Conservation (phyloP, 1,284 basidiomycete genomes). For the Cutaneotrichosporon daszewskae region DNA sequence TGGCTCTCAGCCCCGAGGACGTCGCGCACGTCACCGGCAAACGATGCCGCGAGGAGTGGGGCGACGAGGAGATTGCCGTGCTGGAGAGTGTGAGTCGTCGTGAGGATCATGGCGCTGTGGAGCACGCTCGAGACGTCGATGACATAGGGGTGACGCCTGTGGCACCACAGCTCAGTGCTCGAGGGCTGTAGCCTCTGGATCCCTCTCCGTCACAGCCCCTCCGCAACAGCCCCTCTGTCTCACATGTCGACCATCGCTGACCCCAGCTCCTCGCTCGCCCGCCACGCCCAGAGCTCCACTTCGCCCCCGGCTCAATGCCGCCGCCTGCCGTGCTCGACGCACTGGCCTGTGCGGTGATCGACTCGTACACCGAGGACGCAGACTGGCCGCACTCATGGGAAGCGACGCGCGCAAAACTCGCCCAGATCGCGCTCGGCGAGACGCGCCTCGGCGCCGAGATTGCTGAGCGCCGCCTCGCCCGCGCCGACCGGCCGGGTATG, state of each 20-base stretch:
- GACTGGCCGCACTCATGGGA: constrained; percentile 38
- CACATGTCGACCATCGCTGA: background rate
- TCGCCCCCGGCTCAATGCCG: constrained; percentile 42
- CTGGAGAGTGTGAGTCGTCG: constrained; percentile 32
- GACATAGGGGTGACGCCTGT: too few relatives aligned
- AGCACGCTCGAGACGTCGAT: too few relatives aligned
- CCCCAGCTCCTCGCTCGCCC: constrained; percentile 30
- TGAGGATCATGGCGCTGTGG: too few relatives aligned
- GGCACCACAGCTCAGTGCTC: too few relatives aligned
- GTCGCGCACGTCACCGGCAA: constrained; percentile 10
- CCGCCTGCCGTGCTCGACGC: constrained; percentile 39
- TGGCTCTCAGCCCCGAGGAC: constrained; percentile 1
- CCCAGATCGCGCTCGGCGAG: constrained; percentile 33
- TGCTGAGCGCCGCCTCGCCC: constrained; percentile 24
- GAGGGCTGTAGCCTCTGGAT: too few relatives aligned
- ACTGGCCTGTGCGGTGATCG: constrained; percentile 34
- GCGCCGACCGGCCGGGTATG: constrained; percentile 23
- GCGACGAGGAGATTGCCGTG: constrained; percentile 30
- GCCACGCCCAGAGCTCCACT: constrained; percentile 30
- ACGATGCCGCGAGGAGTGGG: constrained; percentile 27
- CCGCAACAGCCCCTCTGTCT: too few relatives aligned
- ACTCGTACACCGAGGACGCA: background rate
- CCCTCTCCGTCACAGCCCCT: too few relatives aligned
- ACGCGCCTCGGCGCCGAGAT: constrained; percentile 27
- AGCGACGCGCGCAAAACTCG: constrained; percentile 37